These are phyloP conservation scores for Mycena haematopus DNA, from an alignment of 768 basidiomycete genomes.

Conservation along the genomic window DNA sequence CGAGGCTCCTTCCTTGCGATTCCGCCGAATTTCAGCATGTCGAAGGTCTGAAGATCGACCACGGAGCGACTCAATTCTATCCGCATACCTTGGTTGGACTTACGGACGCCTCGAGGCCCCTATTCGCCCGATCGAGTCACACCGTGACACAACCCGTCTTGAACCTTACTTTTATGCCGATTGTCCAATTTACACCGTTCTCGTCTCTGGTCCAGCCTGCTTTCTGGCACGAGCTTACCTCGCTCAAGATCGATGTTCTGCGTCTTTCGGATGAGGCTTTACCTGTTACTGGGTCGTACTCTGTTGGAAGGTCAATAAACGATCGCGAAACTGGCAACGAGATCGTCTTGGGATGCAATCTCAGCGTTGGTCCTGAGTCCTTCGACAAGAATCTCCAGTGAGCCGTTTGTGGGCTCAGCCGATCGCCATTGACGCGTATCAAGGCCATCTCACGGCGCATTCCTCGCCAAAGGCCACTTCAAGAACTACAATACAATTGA, in stretches of 20 bases:
- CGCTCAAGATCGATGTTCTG: conserved; percentile 90
- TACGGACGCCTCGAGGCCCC: background rate
- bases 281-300: conserved; percentile 69
- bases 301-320: conserved; percentile 70
- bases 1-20: no score
- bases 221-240: conserved; percentile 87
- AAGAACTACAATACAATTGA: conserved; percentile 99
- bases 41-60: no score
- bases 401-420: conserved; percentile 29
- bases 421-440: conserved; percentile 16
- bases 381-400: conserved; percentile 60
- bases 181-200: conserved; percentile 91
- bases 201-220: conserved; percentile 86
- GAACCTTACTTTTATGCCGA: conserved; percentile 44
- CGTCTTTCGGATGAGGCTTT: conserved; percentile 78
- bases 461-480: conserved; percentile 66
- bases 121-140: background rate
- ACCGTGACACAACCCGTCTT: background rate
- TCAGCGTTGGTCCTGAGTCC: conserved; percentile 69
- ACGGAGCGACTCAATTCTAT: no score
- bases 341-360: conserved; percentile 72
- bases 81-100: no score
- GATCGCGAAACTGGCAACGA: conserved; percentile 81
- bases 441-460: conserved; percentile 56
- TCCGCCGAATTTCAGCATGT: no score